A percentile compares a stretch with the other conserved stretches of the same genome.
Evolutionary conservation across 306 rosid genomes (phyloP).

Genomic region (Casuarina cunninghamiana): DNA sequence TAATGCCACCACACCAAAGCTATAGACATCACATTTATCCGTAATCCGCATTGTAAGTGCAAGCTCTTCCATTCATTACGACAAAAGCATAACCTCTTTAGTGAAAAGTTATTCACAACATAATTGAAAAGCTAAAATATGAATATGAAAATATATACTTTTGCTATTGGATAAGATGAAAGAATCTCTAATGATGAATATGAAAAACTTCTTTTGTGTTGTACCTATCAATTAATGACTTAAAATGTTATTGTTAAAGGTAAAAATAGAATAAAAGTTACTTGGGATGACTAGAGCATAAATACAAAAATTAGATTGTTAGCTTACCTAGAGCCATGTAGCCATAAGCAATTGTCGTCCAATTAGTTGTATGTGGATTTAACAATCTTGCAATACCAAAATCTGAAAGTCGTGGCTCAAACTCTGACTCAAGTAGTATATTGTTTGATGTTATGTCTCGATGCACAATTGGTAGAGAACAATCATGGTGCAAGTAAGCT

Average conservation of each 20-base stretch:
- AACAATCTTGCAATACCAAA: slow-evolving; percentile 68
- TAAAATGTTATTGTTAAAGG: too few relatives aligned
- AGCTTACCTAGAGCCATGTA: slow-evolving; percentile 81
- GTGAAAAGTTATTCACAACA: too few relatives aligned
- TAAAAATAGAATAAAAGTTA: too few relatives aligned
- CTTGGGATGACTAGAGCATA: not conserved
- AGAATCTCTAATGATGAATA: not conserved
- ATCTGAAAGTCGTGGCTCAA: slow-evolving; percentile 62
- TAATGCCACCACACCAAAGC: slow-evolving; percentile 60
- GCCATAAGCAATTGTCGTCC: slow-evolving; percentile 66
- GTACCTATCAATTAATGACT: not conserved
- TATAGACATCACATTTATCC: slow-evolving; percentile 61
- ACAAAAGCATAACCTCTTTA: not conserved
- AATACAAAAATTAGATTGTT: not conserved
- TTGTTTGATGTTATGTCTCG: slow-evolving; percentile 61
- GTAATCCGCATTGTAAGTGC: slow-evolving; percentile 65
- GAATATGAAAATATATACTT: not conserved
- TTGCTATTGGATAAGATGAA: not conserved
- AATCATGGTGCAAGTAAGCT: slow-evolving; percentile 65
- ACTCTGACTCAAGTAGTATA: slow-evolving; percentile 52
- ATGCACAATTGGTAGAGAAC: slow-evolving; percentile 61
- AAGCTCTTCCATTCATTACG: slow-evolving; percentile 42
- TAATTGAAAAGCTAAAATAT: not conserved
- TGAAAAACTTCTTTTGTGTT: not conserved
- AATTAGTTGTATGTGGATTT: slow-evolving; percentile 42